Evolutionary conservation across 768 basidiomycete species (phyloP), one percentile per base, ranked within the genome.

Genomic region (Podaxis sp.): DNA sequence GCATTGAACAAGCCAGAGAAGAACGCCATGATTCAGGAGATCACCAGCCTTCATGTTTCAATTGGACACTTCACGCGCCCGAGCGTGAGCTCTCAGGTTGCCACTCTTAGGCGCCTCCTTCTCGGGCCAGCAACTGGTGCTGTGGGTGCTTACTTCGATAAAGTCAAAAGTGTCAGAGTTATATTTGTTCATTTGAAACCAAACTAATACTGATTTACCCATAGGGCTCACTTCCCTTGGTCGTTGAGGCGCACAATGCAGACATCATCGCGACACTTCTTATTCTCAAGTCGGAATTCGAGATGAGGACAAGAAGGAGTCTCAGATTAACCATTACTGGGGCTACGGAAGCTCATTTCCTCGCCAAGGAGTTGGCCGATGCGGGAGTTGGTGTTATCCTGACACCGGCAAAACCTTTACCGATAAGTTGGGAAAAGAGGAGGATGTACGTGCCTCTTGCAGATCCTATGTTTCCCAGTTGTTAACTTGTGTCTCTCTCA

Each of bases 1-100:
- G 85, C 86, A 4, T 67, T 73, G 11, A 83, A 89, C 63, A 82
- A 79, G 62, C 75, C 93, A 16, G 80, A 87, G 63, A 66, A 74
- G 7, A 83, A 84, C 3, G 88, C 91, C 10, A 72, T 93, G 59
- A 67, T 88, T 38, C 81, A 90, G 67, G 83, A 87, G 14, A 72
- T 80, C 6, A 80, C 83, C 3, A 89, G 84, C 1, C 68, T 94
- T 4, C 91, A 93, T 68, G 73, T 95, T 63, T 70, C 78, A 5
- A 70, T 96, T 47, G 70, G 77, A 4, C 83, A 84, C 67, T 74
- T 74, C 21, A 61, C 77, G 38, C 67, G 76, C 71, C 65, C 79
- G 0, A 89, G 90, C 62, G 79, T 93, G 32, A 93, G 93, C 72
- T 89, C 87, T n/a, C 86, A 93, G 65, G 87, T 96, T 62, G 88